phyloP scores from a whole-genome alignment of 2,329 filamentous ascomycete genomes.

The Pyrenochaeta sp. region DNA sequence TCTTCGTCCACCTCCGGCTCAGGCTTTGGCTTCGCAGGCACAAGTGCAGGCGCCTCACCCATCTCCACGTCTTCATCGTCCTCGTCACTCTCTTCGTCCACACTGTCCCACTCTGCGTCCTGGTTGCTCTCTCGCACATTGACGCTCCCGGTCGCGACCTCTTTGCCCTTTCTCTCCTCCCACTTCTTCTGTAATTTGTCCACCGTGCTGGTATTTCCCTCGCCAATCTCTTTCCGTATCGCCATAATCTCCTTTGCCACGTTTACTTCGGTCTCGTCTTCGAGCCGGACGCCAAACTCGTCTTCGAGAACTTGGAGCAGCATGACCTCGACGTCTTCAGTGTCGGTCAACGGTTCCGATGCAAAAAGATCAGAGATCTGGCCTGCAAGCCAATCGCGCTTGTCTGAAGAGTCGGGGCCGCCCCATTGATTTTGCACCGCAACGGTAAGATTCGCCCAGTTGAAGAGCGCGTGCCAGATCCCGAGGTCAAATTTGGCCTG shows the following conservation, averaged over 20 bases:
- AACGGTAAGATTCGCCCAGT: constrained; percentile 88
- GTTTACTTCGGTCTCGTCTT: constrained; percentile 83
- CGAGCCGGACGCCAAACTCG: constrained; percentile 92
- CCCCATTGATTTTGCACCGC: constrained; percentile 90
- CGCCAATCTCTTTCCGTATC: constrained; percentile 69
- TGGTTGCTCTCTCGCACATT: constrained; percentile 68
- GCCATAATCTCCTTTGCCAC: constrained; percentile 77
- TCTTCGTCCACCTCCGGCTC: constrained; percentile 53
- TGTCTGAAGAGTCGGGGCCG: constrained; percentile 81
- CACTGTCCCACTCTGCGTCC: constrained; percentile 46
- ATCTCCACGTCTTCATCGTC: constrained; percentile 46
- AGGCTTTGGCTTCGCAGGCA: constrained; percentile 42
- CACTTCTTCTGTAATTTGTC: constrained; percentile 70
- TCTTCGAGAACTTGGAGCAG: constrained; percentile 91
- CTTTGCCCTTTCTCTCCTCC: constrained; percentile 68
- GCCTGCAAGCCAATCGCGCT: constrained; percentile 96
- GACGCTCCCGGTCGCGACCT: constrained; percentile 55
- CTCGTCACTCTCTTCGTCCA: constrained; percentile 64
- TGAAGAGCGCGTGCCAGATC: constrained; percentile 83
- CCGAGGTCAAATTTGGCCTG: constrained; percentile 74
- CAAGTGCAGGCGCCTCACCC: constrained; percentile 47
- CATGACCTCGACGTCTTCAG: constrained; percentile 82
- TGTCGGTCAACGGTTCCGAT: constrained; percentile 68
- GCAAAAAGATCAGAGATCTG: constrained; percentile 82
- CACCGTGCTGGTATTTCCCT: constrained; percentile 72